Evolutionary conservation across 2,329 filamentous ascomycete genomes (phyloP).

Genomic region (Biscogniauxia mediterranea): DNA sequence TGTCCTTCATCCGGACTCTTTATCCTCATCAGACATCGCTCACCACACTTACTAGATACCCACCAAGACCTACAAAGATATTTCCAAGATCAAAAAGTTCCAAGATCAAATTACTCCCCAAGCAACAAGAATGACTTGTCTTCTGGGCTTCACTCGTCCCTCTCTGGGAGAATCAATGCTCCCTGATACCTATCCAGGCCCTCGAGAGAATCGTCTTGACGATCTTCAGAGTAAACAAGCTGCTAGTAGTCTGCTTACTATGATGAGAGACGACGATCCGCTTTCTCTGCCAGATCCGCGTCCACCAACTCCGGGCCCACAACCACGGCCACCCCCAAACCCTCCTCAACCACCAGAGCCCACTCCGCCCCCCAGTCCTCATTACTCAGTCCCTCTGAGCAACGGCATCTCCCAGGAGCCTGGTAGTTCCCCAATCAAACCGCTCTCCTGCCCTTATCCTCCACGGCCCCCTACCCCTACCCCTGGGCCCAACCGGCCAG

Average conservation of each 20-base stretch:
- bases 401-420: conserved; percentile 6
- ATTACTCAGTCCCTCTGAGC: background rate
- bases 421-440: conserved; percentile 10
- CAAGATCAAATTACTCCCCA: background rate
- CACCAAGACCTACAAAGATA: background rate
- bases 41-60: background rate
- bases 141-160: background rate
- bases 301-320: conserved; percentile 30
- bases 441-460: conserved; percentile 20
- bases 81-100: background rate
- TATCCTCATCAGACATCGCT: conserved; percentile 3
- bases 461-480: conserved; percentile 29
- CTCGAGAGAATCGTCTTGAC: background rate
- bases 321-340: conserved; percentile 25
- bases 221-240: background rate
- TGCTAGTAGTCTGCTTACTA: background rate
- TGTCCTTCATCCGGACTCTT: conserved; percentile 1
- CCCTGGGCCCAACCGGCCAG: conserved; percentile 23
- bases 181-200: background rate
- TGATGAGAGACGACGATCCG: background rate
- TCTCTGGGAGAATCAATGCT: background rate
- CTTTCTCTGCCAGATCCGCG: conserved; percentile 24
- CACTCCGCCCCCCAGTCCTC: conserved; percentile 32
- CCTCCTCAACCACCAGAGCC: conserved; percentile 28
- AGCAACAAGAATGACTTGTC: background rate